These are phyloP conservation scores for Pelargonium nanum DNA, from an alignment of 345 rosid genomes.

Conservation along the genomic window DNA sequence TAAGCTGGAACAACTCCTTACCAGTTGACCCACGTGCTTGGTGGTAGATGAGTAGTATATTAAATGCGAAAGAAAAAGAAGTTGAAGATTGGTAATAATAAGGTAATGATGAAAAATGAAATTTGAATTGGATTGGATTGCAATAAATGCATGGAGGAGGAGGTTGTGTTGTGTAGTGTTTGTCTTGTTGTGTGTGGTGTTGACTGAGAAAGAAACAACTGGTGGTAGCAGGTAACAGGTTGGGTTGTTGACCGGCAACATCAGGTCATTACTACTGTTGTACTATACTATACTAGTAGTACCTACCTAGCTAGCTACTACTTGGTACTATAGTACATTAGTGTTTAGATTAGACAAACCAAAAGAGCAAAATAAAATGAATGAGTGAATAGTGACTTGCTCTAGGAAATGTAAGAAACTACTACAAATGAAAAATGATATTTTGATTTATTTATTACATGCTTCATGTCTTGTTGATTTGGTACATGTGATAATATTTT, in stretches of 20 bases:
- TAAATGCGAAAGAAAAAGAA: conserved; percentile 5
- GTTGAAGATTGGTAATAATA: conserved; percentile 33
- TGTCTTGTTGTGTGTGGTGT: conserved; percentile 11
- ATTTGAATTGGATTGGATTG: background rate
- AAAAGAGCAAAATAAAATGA: background rate
- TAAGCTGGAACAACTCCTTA: too few species aligned
- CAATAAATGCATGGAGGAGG: background rate
- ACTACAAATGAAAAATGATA: background rate
- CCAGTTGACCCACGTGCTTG: too few species aligned
- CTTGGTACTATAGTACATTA: background rate
- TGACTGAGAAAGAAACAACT: background rate
- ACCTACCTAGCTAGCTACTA: too few species aligned
- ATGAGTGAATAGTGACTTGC: background rate
- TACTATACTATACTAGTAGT: background rate
- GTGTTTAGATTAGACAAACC: conserved; percentile 6
- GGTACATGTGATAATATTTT: too few species aligned
- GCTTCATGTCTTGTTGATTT: too few species aligned
- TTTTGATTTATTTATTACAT: too few species aligned
- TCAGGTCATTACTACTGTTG: conserved; percentile 4
- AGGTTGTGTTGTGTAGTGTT: background rate
- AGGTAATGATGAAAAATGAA: conserved; percentile 39
- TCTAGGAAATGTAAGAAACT: conserved; percentile 29
- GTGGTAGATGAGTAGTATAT: too few species aligned
- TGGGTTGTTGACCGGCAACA: conserved; percentile 13
- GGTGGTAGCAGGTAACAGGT: conserved; percentile 4